Evolutionary conservation across 805 yeast genomes (phyloP).

Genomic region (Starmerella bombicola): DNA sequence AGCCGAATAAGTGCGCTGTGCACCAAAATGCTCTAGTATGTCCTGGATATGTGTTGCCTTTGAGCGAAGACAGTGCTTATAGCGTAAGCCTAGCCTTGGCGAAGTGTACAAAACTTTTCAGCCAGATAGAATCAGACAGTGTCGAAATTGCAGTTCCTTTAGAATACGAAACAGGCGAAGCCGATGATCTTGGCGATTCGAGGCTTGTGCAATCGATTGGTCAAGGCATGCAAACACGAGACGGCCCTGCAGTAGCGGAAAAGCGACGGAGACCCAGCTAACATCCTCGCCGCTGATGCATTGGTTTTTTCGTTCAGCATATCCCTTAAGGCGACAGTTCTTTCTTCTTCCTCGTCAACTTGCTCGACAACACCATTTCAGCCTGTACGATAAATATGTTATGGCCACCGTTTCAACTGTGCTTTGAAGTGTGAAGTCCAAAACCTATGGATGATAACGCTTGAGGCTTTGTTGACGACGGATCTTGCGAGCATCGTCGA

Average conservation of each 20-base stretch:
- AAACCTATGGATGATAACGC: no score
- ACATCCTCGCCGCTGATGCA: no score
- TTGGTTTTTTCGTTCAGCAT: no score
- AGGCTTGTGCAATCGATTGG: constrained; percentile 6
- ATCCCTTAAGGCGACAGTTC: no score
- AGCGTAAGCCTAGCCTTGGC: background rate
- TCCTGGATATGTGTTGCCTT: background rate
- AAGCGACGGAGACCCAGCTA: constrained; percentile 11
- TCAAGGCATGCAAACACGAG: constrained; percentile 1
- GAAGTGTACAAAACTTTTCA: constrained; percentile 7
- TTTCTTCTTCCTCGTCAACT: no score
- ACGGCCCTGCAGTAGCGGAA: constrained; percentile 9
- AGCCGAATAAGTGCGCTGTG: constrained; percentile 1
- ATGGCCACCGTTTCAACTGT: no score
- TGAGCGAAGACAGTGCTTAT: background rate
- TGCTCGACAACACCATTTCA: no score
- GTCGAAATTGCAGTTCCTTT: constrained; percentile 14
- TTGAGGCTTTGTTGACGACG: constrained; percentile 30
- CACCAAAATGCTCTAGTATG: background rate
- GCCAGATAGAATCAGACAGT: background rate
- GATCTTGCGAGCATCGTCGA: constrained; percentile 33
- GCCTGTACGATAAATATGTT: no score
- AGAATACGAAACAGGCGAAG: constrained; percentile 17
- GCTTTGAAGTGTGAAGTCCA: no score
- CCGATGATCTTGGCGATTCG: constrained; percentile 17